Base-by-base conservation (phyloP, 2,329 filamentous ascomycete genomes). In the Pleomassaria siparia region DNA sequence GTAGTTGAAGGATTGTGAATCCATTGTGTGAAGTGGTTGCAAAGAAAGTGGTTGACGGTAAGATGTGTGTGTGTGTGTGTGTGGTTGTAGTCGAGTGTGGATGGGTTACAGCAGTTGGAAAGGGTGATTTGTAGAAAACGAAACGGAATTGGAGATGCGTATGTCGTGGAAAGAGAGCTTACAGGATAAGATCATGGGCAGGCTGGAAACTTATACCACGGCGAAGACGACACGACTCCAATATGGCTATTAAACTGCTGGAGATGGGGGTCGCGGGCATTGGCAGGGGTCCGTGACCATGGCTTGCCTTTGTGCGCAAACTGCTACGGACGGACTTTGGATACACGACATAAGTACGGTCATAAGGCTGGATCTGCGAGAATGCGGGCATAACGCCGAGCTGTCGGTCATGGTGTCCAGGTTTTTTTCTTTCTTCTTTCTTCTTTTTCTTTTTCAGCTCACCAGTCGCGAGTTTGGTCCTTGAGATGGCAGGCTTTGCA, bases 1-100 rank as follows among this genome's bases (percentile, higher is more conserved):
- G 44, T 70, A 70, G 32, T 70, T 62, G 40, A 63, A 69, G 20
- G 61, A 61, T 49, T 69, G 66, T 10, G 67, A 62, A 44, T 70
- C 67, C 69, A 72, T 72, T 53, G 33, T n/a, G 46, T 32, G 13
- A 25, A 35, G 37, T n/a, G 46, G 16, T 49, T 35, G 10, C 24
- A 21, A 26, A 29, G 36, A 35, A 47, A 41, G n/a, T n/a, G n/a
- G n/a, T n/a, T 53, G 46, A 50, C 20, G 12, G 39, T 46, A 50
- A 43, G 43, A 36, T 44, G 8, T 45, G 15, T 37, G 48, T 40
- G 39, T 10, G 22, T 30, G 32, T 45, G 36, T 25, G 40, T 33
- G 42, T 40, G 32, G 29, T 11, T 24, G 22, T 30, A 43, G 33
- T 42, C 21, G 22, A 16, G 10, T 36, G 25, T 44, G 18, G 26